These are phyloP conservation scores for Pythium coloratum DNA, from an alignment of 352 stramenopile genomes.

Conservation along the genomic window DNA sequence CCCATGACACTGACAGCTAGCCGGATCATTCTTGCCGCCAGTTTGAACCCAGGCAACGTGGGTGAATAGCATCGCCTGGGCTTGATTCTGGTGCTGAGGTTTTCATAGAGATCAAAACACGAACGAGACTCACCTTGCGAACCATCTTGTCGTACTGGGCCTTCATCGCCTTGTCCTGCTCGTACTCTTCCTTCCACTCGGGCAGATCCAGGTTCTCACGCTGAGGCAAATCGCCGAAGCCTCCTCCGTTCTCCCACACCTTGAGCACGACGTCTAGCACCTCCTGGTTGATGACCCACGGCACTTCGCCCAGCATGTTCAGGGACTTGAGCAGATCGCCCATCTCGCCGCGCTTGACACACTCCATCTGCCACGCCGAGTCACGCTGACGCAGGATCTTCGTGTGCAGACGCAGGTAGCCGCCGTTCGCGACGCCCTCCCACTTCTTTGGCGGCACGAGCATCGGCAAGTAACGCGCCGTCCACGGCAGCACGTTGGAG, in stretches of 20 bases:
- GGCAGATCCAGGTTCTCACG: constrained; percentile 61
- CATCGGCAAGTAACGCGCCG: constrained; percentile 94
- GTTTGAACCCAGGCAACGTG: constrained; percentile 84
- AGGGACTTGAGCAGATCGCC: constrained; percentile 87
- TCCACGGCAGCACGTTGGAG: constrained; percentile 74
- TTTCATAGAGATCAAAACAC: constrained; percentile 8
- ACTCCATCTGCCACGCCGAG: constrained; percentile 86
- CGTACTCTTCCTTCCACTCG: constrained; percentile 62
- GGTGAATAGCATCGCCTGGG: constrained; percentile 45
- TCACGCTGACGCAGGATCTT: constrained; percentile 93
- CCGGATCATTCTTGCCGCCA: constrained; percentile 63
- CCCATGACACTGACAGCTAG: neutral
- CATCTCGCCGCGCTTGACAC: constrained; percentile 86
- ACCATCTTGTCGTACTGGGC: constrained; percentile 64
- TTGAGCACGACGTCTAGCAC: constrained; percentile 91
- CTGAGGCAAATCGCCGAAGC: constrained; percentile 93
- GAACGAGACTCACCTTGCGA: constrained; percentile 59
- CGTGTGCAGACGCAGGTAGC: constrained; percentile 92
- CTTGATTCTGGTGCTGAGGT: constrained; percentile 81
- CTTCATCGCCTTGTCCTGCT: constrained; percentile 60
- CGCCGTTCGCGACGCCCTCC: constrained; percentile 87
- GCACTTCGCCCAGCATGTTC: constrained; percentile 91
- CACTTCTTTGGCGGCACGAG: constrained; percentile 94
- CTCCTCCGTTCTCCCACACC: constrained; percentile 90
- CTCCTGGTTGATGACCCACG: constrained; percentile 95